Base-by-base conservation (phyloP, 352 stramenopile genomes). In the Pythium brassicae region DNA sequence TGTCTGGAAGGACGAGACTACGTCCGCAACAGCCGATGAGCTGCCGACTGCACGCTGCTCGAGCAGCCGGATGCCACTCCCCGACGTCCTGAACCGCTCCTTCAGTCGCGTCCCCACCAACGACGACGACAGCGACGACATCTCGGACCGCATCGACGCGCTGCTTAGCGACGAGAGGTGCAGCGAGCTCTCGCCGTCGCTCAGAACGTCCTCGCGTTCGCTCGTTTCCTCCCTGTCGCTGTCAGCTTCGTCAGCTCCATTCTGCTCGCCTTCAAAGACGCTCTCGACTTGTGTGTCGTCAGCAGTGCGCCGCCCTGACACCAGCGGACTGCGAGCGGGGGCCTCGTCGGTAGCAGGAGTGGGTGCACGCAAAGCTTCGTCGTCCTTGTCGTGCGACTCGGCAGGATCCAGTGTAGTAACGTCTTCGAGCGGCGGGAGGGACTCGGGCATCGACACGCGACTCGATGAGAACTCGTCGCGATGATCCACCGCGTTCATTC, bases 81-180 rank as follows among this genome's bases (percentile, higher is more conserved):
- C 26, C 1, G 40, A 48, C 4, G 27, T 23, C 12, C 42, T 22
- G 15, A 57, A 49, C 2, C 44, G 50, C 23, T 29, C 47, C 27
- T 61, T 66, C 4, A 56, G 15, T 26, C 47, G 50, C 57, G 63
- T 66, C 19, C 69, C 53, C 14, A 76, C 43, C 44, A 87, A 15
- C 12, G 82, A 89, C 9, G 68, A 86, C 11, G 82, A 89, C 23
- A 86, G 40, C 8, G 82, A 92, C 17, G 78, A 92, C 15, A 87
- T 55, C 17, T 86, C 68, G 3, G 74, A 87, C 23, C 47, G 49
- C 26, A 68, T 50, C 0, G 71, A 87, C 0, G 51, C 39, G 48
- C 72, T 68, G 43, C 76, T 87, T 50, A 92, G 72, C 8, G 79
- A 87, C 23, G 82, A 92, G 17, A 92, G 60, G 1, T 64, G 55